These are phyloP conservation scores for Arachis stenosperma DNA, from an alignment of 306 rosid genomes.

Conservation along the genomic window DNA sequence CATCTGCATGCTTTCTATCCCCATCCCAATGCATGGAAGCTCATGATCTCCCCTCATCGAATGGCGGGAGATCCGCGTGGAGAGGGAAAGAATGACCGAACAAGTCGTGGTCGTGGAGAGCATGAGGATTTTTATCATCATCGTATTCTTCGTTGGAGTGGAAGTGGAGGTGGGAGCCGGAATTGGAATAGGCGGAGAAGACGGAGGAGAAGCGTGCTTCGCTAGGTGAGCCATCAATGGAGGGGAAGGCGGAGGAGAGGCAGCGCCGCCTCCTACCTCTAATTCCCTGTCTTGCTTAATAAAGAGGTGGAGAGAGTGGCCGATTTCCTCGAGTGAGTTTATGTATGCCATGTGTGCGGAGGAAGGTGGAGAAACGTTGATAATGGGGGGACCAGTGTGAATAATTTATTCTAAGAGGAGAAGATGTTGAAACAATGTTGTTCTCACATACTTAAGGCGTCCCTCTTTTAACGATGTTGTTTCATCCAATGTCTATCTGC, in stretches of 20 bases:
- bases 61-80: constrained; percentile 21
- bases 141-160: constrained; percentile 23
- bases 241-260: constrained; percentile 50
- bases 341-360: constrained; percentile 76
- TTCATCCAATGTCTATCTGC: too few relatives aligned
- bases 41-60: background rate
- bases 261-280: background rate
- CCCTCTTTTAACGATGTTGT: too few relatives aligned
- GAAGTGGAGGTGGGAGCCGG: constrained; percentile 64
- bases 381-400: too few relatives aligned
- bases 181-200: constrained; percentile 48
- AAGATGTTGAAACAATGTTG: too few relatives aligned
- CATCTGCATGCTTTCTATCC: constrained; percentile 40
- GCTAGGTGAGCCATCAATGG: constrained; percentile 4
- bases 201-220: constrained; percentile 42
- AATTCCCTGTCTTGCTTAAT: constrained; percentile 46
- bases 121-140: background rate
- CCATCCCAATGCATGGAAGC: too few relatives aligned
- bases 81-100: constrained; percentile 69
- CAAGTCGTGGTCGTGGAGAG: constrained; percentile 44
- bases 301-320: constrained; percentile 63
- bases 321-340: constrained; percentile 66
- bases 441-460: too few relatives aligned
- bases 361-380: constrained; percentile 44
- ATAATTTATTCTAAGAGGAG: too few relatives aligned